These are phyloP conservation scores for Phytophthora nicotianae DNA, from an alignment of 352 stramenopile genomes.

Conservation along the genomic window DNA sequence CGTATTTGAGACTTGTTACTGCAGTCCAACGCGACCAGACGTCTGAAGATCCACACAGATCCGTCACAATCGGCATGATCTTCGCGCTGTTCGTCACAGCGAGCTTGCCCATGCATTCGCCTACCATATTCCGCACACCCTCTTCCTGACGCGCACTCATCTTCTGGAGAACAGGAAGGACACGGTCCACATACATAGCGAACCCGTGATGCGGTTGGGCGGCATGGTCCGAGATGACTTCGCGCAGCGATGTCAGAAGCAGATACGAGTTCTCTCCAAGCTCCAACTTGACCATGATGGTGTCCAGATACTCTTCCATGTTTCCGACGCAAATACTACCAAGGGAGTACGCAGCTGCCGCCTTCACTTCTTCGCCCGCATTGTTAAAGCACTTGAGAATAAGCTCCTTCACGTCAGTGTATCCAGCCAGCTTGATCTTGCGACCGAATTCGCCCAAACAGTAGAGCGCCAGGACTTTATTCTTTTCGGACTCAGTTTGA, in stretches of 20 bases:
- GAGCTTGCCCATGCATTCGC: conserved; percentile 96
- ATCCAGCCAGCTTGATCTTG: conserved; percentile 88
- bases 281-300: conserved; percentile 95
- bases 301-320: conserved; percentile 87
- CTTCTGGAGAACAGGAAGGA: conserved; percentile 94
- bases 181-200: conserved; percentile 76
- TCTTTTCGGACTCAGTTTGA: conserved; percentile 56
- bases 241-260: conserved; percentile 94
- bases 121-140: conserved; percentile 97
- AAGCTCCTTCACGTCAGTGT: conserved; percentile 87
- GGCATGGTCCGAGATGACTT: conserved; percentile 93
- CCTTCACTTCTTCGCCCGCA: conserved; percentile 94
- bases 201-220: conserved; percentile 78
- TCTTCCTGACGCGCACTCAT: conserved; percentile 95
- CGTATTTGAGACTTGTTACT: conserved; percentile 94
- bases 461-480: conserved; percentile 92
- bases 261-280: conserved; percentile 94
- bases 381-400: conserved; percentile 91
- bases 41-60: conserved; percentile 67
- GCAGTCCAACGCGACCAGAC: conserved; percentile 89
- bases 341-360: conserved; percentile 95
- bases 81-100: conserved; percentile 88
- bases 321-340: conserved; percentile 96
- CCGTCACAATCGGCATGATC: conserved; percentile 91
- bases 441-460: conserved; percentile 95